Conservation (phyloP, 805 yeast species). For the Candida incommunis region DNA sequence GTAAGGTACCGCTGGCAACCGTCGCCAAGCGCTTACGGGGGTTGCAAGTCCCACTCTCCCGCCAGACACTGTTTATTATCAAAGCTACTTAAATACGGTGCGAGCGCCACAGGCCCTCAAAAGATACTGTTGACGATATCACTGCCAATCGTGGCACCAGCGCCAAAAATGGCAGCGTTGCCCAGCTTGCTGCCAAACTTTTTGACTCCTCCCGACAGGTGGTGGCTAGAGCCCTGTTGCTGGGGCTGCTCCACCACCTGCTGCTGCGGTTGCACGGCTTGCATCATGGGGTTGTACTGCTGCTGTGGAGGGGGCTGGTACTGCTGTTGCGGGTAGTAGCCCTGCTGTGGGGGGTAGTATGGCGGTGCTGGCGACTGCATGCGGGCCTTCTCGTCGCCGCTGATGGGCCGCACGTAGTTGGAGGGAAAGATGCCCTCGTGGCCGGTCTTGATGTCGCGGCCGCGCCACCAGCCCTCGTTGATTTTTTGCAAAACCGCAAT, state of each 20-base stretch:
- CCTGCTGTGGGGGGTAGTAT: conserved; percentile 10
- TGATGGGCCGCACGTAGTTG: conserved; percentile 45
- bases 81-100: too few relatives aligned
- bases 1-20: too few relatives aligned
- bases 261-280: conserved; percentile 13
- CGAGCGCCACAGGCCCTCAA: too few relatives aligned
- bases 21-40: too few relatives aligned
- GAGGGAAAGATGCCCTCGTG: conserved; percentile 81
- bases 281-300: conserved; percentile 25
- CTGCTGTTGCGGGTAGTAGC: conserved; percentile 5
- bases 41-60: too few relatives aligned
- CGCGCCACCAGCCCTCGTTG: conserved; percentile 88
- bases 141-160: conserved; percentile 88
- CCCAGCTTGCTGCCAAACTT: conserved; percentile 72
- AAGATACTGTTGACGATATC: conserved; percentile 44
- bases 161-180: conserved; percentile 89
- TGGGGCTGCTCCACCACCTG: conserved; percentile 13
- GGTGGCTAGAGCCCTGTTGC: conserved; percentile 10
- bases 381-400: conserved; percentile 6
- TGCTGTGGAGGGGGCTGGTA: conserved; percentile 12
- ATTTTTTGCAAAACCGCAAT: conserved; percentile 57
- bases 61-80: too few relatives aligned
- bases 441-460: conserved; percentile 31
- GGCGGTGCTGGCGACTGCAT: conserved; percentile 6
- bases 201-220: conserved; percentile 26